phyloP scores from a whole-genome alignment of 345 rosid genomes.

The Salix purpurea region DNA sequence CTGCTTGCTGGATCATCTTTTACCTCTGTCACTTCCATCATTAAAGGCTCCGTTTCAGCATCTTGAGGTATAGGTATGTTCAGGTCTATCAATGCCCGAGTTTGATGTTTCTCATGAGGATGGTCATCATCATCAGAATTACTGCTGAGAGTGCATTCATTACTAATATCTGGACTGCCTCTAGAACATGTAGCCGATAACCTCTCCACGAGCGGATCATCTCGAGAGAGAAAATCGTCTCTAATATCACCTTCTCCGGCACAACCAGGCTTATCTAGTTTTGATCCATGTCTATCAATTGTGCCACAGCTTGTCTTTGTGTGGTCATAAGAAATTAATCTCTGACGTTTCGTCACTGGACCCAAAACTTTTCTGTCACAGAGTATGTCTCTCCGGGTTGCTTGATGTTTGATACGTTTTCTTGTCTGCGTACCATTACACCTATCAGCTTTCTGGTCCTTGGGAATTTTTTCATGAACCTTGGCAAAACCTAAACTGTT shows the following conservation, averaged over 20 bases:
- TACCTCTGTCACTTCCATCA: slow-evolving; percentile 18
- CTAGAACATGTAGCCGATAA: slow-evolving; percentile 20
- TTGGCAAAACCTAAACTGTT: slow-evolving; percentile 10
- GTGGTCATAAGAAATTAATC: slow-evolving; percentile 19
- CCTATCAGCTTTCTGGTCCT: slow-evolving; percentile 17
- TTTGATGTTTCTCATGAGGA: slow-evolving; percentile 21
- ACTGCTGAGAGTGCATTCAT: slow-evolving; percentile 22
- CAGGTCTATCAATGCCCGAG: slow-evolving; percentile 39
- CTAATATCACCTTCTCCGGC: slow-evolving; percentile 4
- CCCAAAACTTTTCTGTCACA: slow-evolving; percentile 16
- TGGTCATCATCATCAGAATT: slow-evolving; percentile 14
- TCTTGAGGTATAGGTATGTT: slow-evolving; percentile 45
- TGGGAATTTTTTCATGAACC: slow-evolving; percentile 10
- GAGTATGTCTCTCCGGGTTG: slow-evolving; percentile 20
- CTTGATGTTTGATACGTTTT: slow-evolving; percentile 17
- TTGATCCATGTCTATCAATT: slow-evolving; percentile 7
- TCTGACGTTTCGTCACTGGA: slow-evolving; percentile 22
- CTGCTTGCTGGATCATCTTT: slow-evolving; percentile 12
- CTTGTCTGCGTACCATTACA: slow-evolving; percentile 10
- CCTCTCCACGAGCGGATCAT: slow-evolving; percentile 25
- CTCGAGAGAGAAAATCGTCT: slow-evolving; percentile 13
- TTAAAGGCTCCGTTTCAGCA: slow-evolving; percentile 23
- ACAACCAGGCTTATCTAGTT: slow-evolving; percentile 21
- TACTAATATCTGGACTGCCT: slow-evolving; percentile 15
- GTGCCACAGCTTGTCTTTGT: slow-evolving; percentile 13